Percentiles rank a stretch among this genome's conserved stretches.
Conservation (phyloP, 2,329 filamentous ascomycete genomes). For the Talaromyces sp. region DNA sequence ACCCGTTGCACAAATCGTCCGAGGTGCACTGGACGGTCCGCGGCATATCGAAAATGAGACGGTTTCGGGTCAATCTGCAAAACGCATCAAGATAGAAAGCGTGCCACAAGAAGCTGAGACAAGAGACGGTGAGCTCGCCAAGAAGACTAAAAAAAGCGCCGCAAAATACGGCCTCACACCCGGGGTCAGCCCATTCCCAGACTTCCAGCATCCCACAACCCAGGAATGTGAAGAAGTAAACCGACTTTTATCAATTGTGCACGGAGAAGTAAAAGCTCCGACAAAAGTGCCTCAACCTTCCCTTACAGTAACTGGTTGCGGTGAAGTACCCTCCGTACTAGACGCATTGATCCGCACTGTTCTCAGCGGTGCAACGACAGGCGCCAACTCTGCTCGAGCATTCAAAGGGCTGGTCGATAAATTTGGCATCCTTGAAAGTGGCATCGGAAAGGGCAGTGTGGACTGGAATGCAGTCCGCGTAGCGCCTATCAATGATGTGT, state of each 20-base stretch:
- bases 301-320: conserved; percentile 67
- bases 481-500: conserved; percentile 61
- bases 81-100: conserved; percentile 18
- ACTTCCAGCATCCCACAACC: conserved; percentile 62
- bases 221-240: conserved; percentile 70
- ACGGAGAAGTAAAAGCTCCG: conserved; percentile 65
- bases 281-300: conserved; percentile 68
- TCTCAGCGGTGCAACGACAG: conserved; percentile 61
- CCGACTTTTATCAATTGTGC: conserved; percentile 61
- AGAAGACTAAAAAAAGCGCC: conserved; percentile 35
- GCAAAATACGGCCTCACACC: conserved; percentile 54
- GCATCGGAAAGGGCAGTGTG: conserved; percentile 68
- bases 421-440: conserved; percentile 63
- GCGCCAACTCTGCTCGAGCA: conserved; percentile 62
- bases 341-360: conserved; percentile 64
- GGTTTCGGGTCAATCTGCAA: not conserved
- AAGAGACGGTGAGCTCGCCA: not conserved
- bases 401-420: conserved; percentile 63
- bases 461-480: conserved; percentile 70
- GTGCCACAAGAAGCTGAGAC: not conserved
- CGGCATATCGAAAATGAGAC: not conserved
- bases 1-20: conserved; percentile 7
- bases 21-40: not conserved
- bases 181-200: conserved; percentile 63
- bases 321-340: conserved; percentile 64